These are phyloP conservation scores for Gossypium herbaceum DNA, from an alignment of 345 rosid genomes.

Conservation along the genomic window DNA sequence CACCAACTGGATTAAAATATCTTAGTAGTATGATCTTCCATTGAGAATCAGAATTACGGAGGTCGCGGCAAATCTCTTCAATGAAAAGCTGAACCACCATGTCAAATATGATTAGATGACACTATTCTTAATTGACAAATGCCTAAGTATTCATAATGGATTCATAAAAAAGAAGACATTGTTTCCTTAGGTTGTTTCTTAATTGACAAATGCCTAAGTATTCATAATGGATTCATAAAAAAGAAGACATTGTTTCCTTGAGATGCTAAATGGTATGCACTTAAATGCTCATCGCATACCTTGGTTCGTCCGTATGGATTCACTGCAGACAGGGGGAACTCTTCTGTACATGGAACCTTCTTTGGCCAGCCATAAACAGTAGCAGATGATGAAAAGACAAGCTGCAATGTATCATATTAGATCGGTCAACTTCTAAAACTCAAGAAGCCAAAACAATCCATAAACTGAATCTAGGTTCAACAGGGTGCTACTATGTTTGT, in stretches of 20 bases:
- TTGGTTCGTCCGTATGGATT: slow-evolving; percentile 95
- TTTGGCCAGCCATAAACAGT: slow-evolving; percentile 99
- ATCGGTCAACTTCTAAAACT: slow-evolving; percentile 12
- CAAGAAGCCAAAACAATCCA: neutral
- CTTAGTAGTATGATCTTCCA: slow-evolving; percentile 93
- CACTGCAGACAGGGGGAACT: slow-evolving; percentile 58
- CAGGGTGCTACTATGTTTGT: neutral
- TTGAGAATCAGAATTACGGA: slow-evolving; percentile 57
- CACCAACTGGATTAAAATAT: slow-evolving; percentile 98
- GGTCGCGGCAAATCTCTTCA: slow-evolving; percentile 90
- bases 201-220: neutral
- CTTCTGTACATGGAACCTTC: slow-evolving; percentile 94
- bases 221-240: neutral
- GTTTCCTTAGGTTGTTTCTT: no score
- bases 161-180: neutral
- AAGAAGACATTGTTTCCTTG: neutral
- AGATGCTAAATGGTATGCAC: neutral
- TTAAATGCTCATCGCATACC: slow-evolving; percentile 33
- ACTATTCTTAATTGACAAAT: neutral
- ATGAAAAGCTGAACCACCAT: slow-evolving; percentile 59
- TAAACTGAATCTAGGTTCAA: neutral
- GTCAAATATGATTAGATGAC: slow-evolving; percentile 18
- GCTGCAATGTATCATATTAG: slow-evolving; percentile 44
- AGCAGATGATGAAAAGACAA: slow-evolving; percentile 98
- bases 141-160: neutral